Conservation (phyloP, 768 basidiomycete genomes). For the Mycena metata region DNA sequence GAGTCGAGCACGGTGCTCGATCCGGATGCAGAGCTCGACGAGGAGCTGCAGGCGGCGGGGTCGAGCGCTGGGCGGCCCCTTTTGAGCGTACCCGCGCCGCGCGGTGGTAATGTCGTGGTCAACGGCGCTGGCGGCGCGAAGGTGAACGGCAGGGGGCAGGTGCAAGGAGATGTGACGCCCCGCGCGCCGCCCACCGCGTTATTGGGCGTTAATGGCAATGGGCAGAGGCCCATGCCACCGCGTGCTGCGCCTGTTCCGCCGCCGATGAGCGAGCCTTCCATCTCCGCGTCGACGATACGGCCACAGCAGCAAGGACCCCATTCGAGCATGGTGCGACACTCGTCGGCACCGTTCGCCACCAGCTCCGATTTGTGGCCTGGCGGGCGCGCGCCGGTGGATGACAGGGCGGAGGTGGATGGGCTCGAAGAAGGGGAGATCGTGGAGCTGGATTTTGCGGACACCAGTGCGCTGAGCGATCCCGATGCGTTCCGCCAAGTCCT, state of each 20-base stretch:
- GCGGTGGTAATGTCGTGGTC: conserved; percentile 7
- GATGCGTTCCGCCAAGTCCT: conserved; percentile 63
- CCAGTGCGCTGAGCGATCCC: conserved; percentile 77
- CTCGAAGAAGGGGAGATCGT: conserved; percentile 69
- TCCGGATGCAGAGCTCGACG: conserved; percentile 47
- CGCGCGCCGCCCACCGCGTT: conserved; percentile 55
- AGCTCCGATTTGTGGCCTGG: conserved; percentile 83
- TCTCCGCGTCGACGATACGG: conserved; percentile 26
- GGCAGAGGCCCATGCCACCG: background rate
- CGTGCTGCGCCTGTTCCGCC: conserved; percentile 12
- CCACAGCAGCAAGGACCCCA: background rate
- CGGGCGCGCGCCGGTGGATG: conserved; percentile 61
- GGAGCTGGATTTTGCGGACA: conserved; percentile 83
- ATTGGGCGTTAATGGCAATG: conserved; percentile 27
- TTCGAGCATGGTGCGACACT: conserved; percentile 14
- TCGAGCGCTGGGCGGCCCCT: conserved; percentile 51
- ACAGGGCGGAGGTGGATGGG: conserved; percentile 47
- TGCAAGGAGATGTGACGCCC: conserved; percentile 75
- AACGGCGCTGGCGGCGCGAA: conserved; percentile 17
- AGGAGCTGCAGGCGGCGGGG: conserved; percentile 47
- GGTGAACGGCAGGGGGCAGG: conserved; percentile 39
- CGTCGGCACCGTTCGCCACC: conserved; percentile 67
- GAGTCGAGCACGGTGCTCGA: conserved; percentile 59
- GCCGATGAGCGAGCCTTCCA: conserved; percentile 17
- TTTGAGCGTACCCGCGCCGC: conserved; percentile 40